phyloP scores from a whole-genome alignment of 352 stramenopile genomes.

The Peronospora destructor region DNA sequence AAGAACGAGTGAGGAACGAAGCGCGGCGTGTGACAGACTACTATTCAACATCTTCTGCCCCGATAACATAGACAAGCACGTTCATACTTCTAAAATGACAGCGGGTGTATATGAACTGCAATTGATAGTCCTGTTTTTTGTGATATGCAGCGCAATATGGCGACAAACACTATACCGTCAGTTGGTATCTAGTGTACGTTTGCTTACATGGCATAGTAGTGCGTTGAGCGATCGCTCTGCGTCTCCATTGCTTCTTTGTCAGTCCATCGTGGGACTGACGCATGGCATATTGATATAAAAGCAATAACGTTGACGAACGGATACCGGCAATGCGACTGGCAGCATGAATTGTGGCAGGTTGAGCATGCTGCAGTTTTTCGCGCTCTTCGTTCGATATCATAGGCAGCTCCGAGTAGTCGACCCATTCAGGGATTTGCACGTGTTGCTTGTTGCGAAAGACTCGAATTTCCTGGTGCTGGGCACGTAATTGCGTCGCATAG shows the following conservation, averaged over 20 bases:
- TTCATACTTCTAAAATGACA: too few relatives aligned
- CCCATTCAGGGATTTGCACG: constrained; percentile 88
- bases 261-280: constrained; percentile 27
- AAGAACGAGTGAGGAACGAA: constrained; percentile 25
- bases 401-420: constrained; percentile 90
- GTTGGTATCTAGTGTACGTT: background rate
- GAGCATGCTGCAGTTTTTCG: constrained; percentile 85
- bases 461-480: constrained; percentile 95
- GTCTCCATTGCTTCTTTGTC: constrained; percentile 29
- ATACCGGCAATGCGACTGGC: constrained; percentile 92
- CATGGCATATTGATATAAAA: constrained; percentile 70
- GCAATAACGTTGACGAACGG: constrained; percentile 64
- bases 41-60: too few relatives aligned
- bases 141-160: too few relatives aligned
- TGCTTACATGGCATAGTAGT: background rate
- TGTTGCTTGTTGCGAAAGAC: constrained; percentile 91
- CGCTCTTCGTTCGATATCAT: constrained; percentile 94
- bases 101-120: too few relatives aligned
- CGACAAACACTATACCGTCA: too few relatives aligned
- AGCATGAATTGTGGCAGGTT: constrained; percentile 91
- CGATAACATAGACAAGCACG: too few relatives aligned
- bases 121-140: too few relatives aligned
- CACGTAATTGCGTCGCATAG: constrained; percentile 90
- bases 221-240: constrained; percentile 15
- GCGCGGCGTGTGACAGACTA: too few relatives aligned